Percentiles rank a stretch among this genome's conserved stretches.
Conservation (phyloP, 1,284 basidiomycete genomes). For the Sutorius eximius region DNA sequence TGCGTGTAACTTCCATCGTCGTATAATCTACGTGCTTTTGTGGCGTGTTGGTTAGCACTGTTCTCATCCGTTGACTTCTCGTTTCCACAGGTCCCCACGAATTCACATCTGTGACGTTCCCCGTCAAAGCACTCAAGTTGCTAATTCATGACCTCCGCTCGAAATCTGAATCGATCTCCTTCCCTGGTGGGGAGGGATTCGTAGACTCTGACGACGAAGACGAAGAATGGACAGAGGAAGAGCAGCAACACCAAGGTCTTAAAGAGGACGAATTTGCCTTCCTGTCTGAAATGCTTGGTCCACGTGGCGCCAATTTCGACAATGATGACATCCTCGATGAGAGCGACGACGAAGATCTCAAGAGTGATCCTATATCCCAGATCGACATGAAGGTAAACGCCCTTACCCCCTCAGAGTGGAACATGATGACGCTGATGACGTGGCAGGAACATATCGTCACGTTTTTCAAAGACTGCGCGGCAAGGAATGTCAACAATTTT, state of each 20-base stretch:
- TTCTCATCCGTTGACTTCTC: constrained; percentile 12
- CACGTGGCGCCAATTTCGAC: constrained; percentile 67
- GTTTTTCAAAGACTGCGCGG: constrained; percentile 72
- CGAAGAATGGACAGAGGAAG: constrained; percentile 89
- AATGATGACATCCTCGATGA: constrained; percentile 69
- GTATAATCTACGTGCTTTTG: constrained; percentile 4
- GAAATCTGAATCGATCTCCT: constrained; percentile 65
- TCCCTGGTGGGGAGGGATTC: constrained; percentile 55
- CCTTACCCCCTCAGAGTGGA: not conserved
- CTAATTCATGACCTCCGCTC: constrained; percentile 81
- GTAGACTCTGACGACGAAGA: constrained; percentile 82
- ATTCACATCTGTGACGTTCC: constrained; percentile 85
- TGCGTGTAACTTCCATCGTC: constrained; percentile 42
- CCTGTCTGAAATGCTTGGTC: constrained; percentile 69
- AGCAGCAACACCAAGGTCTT: constrained; percentile 51
- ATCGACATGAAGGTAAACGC: constrained; percentile 81
- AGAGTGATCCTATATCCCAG: constrained; percentile 82
- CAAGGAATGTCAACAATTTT: constrained; percentile 67
- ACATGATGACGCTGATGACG: not conserved
- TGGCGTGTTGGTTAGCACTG: constrained; percentile 9
- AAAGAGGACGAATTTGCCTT: constrained; percentile 65
- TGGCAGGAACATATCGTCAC: constrained; percentile 61
- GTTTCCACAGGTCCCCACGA: constrained; percentile 69
- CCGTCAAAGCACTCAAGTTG: constrained; percentile 88
- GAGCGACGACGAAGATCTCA: constrained; percentile 83